These are phyloP conservation scores for Brachypodium distachyon DNA, from an alignment of 202 grass and related monocot species.

Conservation along the genomic window DNA sequence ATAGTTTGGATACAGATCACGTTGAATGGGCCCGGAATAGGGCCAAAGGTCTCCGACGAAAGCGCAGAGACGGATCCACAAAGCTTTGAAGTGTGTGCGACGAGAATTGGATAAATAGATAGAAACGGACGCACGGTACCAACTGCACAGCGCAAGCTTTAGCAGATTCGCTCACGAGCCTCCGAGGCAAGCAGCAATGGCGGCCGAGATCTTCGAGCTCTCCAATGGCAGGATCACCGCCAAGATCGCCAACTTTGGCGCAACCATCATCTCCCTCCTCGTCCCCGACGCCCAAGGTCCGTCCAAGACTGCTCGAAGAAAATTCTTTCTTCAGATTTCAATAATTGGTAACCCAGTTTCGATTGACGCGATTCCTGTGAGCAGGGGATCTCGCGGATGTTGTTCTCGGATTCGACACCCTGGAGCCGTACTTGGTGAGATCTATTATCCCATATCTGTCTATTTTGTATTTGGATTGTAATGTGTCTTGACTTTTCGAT, in stretches of 20 bases:
- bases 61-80: background rate
- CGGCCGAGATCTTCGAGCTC: slow-evolving; percentile 45
- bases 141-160: background rate
- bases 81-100: background rate
- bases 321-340: background rate
- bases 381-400: slow-evolving; percentile 59
- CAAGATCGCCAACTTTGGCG: slow-evolving; percentile 58
- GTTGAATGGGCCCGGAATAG: too few species aligned
- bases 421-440: slow-evolving; percentile 63
- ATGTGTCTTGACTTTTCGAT: background rate
- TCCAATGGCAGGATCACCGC: slow-evolving; percentile 55
- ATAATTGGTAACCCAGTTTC: background rate
- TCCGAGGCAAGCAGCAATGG: slow-evolving; percentile 18
- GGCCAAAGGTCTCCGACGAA: too few species aligned
- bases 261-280: slow-evolving; percentile 74
- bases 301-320: background rate
- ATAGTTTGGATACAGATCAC: too few species aligned
- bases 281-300: slow-evolving; percentile 57
- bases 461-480: background rate
- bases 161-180: background rate
- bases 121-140: background rate
- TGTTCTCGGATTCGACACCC: slow-evolving; percentile 67
- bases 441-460: background rate
- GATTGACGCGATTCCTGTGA: background rate
- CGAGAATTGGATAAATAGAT: background rate